Base-by-base conservation (phyloP, 2,329 filamentous ascomycete species). In the Stagonosporopsis vannaccii region DNA sequence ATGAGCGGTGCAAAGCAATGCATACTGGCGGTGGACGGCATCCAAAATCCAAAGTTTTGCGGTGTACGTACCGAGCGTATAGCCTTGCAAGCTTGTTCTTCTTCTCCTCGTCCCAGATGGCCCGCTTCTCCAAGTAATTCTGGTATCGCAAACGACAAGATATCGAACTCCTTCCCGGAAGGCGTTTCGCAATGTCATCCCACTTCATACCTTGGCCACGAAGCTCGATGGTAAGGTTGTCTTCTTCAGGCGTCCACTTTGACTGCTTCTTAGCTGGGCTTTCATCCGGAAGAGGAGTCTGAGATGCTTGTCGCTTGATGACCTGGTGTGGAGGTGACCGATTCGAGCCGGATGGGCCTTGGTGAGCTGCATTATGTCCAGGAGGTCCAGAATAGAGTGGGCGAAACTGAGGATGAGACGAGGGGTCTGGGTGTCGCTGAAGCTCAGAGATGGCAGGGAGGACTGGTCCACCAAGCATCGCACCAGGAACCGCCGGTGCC, bases 71-170 rank as follows among this genome's bases (percentile, higher is more conserved):
- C 94, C 95, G 91, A 80, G 97, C 93, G 76, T 98, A 98, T 39
- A 98, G 84, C 69, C 93, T 85, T 33, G 94, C 94, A 46, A 98
- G 87, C 80, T 96, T 97, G 79, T 97, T 96, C 80, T 97, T 98
- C 74, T 92, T 90, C 76, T 98, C 94, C 72, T 98, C 95, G 70
- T 97, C 92, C 93, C 94, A 98, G 74, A 96, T 92, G 68, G 91
- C 92, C 54, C 92, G 85, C 70, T 92, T 86, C 77, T 99, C 95
- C 49, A 97, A 85, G 74, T 98, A 98, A 75, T 99, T 99, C 71
- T 98, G 94, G 76, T 97, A 98, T 72, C 97, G 92, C 47, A 98
- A 83, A 39, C 94, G 88, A 77, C 94, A 98, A 68, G 92, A 96
- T 70, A 97, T 97, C 54, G 92, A 89, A 77, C 92, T 97, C 67